phyloP scores from a whole-genome alignment of 176 grass and related monocot genomes.

The Luzula sylvatica region DNA sequence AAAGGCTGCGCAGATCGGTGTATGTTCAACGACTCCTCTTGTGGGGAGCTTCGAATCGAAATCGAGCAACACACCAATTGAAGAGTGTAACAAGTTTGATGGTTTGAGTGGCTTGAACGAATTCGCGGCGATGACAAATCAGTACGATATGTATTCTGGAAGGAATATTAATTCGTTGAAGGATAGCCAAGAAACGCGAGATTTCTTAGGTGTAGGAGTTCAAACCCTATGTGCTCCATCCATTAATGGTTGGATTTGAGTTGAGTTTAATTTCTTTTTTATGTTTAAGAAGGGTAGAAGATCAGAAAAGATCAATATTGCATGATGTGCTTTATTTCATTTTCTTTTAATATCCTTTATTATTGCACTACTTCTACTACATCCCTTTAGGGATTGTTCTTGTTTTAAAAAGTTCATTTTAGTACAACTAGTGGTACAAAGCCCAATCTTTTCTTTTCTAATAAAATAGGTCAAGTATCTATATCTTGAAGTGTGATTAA shows the following conservation, averaged over 20 bases:
- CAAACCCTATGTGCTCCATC: constrained; percentile 62
- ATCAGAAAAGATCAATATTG: constrained; percentile 21
- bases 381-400: constrained; percentile 17
- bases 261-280: constrained; percentile 7
- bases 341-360: constrained; percentile 29
- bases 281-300: constrained; percentile 22
- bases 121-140: constrained; percentile 24
- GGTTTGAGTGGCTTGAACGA: constrained; percentile 25
- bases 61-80: neutral
- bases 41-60: constrained; percentile 23
- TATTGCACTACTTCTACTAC: constrained; percentile 24
- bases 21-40: constrained; percentile 19
- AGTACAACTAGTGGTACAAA: constrained; percentile 25
- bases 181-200: constrained; percentile 56
- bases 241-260: constrained; percentile 60
- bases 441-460: constrained; percentile 17
- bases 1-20: constrained; percentile 67
- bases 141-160: constrained; percentile 35
- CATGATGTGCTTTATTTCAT: constrained; percentile 23
- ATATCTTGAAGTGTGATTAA: constrained; percentile 19
- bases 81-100: constrained; percentile 34
- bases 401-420: constrained; percentile 26
- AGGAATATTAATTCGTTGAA: constrained; percentile 32
- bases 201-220: constrained; percentile 82
- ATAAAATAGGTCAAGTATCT: neutral